A percentile compares a stretch with the other conserved stretches of the same genome.
phyloP scores from a whole-genome alignment of 768 basidiomycete species.

The Boletus vermiculosoides region DNA sequence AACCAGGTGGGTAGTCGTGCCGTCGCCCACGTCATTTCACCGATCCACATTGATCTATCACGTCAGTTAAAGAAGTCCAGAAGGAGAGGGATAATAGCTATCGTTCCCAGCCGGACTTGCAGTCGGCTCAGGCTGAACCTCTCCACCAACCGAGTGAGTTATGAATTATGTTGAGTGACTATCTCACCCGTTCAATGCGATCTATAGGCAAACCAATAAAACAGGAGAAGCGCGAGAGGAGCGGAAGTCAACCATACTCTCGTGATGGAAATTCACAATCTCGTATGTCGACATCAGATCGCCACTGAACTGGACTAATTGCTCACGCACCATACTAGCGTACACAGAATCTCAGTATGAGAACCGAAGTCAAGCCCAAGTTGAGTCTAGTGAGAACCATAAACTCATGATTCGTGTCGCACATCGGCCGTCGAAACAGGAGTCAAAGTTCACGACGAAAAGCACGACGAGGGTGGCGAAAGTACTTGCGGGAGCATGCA shows the following conservation, averaged over 20 bases:
- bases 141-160: conserved; percentile 6
- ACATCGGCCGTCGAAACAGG: conserved; percentile 29
- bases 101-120: not conserved
- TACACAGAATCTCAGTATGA: conserved; percentile 8
- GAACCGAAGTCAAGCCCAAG: not conserved
- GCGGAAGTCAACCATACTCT: not conserved
- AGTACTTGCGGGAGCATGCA: conserved; percentile 28
- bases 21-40: not conserved
- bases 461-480: conserved; percentile 31
- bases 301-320: not conserved
- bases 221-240: conserved; percentile 12
- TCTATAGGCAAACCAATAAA: conserved; percentile 17
- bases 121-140: not conserved
- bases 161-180: not conserved
- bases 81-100: not conserved
- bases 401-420: conserved; percentile 33
- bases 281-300: conserved; percentile 10
- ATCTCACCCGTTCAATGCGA: not conserved
- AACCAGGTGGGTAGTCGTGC: not conserved
- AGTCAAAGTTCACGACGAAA: conserved; percentile 33
- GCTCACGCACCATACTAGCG: not conserved
- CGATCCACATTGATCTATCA: not conserved
- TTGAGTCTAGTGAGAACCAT: conserved; percentile 5
- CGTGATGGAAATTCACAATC: not conserved
- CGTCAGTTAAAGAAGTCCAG: conserved; percentile 4